Evolutionary conservation across 2,329 filamentous ascomycete genomes (phyloP).

Genomic region (Colletotrichum tabaci): DNA sequence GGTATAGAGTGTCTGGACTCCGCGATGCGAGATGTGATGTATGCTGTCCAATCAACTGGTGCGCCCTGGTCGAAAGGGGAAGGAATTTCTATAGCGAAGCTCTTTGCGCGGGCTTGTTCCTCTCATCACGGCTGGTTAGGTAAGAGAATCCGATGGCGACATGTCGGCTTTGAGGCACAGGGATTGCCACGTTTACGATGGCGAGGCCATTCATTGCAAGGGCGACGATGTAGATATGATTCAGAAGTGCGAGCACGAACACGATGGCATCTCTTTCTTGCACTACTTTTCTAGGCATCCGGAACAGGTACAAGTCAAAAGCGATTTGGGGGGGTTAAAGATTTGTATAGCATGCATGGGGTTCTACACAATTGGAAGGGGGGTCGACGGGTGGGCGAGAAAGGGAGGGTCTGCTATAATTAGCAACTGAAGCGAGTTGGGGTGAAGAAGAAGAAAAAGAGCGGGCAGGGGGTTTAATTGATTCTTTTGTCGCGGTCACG

Average conservation of each 20-base stretch:
- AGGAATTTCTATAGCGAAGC: constrained; percentile 10
- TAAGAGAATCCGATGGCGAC: neutral
- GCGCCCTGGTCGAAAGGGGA: constrained; percentile 26
- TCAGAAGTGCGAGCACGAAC: neutral
- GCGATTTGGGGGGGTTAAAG: neutral
- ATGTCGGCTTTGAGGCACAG: neutral
- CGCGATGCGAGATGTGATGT: constrained; percentile 1
- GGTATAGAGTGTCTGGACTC: neutral
- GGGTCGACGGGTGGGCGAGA: neutral
- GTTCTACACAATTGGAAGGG: too few relatives aligned
- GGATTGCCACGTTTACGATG: neutral
- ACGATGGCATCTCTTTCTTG: neutral
- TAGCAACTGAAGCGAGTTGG: neutral
- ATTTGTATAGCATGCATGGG: neutral
- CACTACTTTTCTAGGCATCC: neutral
- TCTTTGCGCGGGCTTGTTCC: neutral
- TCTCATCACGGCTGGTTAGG: neutral
- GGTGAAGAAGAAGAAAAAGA: too few relatives aligned
- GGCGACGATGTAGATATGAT: neutral
- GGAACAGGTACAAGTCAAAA: neutral
- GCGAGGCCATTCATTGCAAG: neutral
- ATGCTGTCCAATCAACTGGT: constrained; percentile 21
- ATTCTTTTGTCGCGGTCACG: neutral
- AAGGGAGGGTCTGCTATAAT: neutral
- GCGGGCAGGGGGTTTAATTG: constrained; percentile 3